A percentile compares a stretch with the other conserved stretches of the same genome.
These are phyloP conservation scores for Starmerella apis DNA, from an alignment of 805 yeast genomes.

Conservation along the genomic window DNA sequence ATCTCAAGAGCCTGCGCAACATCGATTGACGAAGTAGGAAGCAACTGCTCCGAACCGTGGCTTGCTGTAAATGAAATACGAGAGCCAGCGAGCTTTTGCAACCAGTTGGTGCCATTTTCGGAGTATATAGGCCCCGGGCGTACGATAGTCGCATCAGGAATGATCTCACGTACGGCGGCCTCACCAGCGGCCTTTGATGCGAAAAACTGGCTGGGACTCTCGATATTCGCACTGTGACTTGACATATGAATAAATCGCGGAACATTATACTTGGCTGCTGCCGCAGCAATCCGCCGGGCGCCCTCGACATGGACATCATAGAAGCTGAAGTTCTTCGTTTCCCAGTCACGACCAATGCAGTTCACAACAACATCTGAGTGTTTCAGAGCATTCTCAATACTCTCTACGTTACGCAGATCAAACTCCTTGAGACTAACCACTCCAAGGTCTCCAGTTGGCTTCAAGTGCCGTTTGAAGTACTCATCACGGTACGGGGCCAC, in stretches of 20 bases:
- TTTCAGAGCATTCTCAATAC: constrained; percentile 66
- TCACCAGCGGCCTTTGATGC: constrained; percentile 76
- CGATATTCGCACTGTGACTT: constrained; percentile 60
- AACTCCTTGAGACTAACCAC: constrained; percentile 76
- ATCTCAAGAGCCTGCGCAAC: constrained; percentile 69
- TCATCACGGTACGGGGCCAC: constrained; percentile 77
- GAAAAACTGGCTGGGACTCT: constrained; percentile 58
- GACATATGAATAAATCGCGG: constrained; percentile 72
- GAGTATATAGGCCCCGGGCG: constrained; percentile 79
- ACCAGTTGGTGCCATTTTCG: constrained; percentile 51
- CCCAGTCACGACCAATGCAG: constrained; percentile 63
- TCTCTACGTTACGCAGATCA: constrained; percentile 65
- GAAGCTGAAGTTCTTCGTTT: constrained; percentile 71
- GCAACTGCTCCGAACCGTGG: constrained; percentile 48
- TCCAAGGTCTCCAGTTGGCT: constrained; percentile 77
- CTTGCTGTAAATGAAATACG: constrained; percentile 57
- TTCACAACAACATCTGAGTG: constrained; percentile 76
- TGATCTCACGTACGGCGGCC: constrained; percentile 51
- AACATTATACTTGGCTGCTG: constrained; percentile 57
- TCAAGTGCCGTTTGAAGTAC: constrained; percentile 62
- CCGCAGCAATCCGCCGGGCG: constrained; percentile 64
- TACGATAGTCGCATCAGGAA: constrained; percentile 72
- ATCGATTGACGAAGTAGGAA: constrained; percentile 68
- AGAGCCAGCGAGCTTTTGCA: constrained; percentile 48
- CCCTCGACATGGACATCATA: constrained; percentile 76